Percentiles rank a stretch among this genome's conserved stretches.
These are phyloP conservation scores for Pseudoperonospora humuli DNA, from an alignment of 352 stramenopile genomes.

Conservation along the genomic window DNA sequence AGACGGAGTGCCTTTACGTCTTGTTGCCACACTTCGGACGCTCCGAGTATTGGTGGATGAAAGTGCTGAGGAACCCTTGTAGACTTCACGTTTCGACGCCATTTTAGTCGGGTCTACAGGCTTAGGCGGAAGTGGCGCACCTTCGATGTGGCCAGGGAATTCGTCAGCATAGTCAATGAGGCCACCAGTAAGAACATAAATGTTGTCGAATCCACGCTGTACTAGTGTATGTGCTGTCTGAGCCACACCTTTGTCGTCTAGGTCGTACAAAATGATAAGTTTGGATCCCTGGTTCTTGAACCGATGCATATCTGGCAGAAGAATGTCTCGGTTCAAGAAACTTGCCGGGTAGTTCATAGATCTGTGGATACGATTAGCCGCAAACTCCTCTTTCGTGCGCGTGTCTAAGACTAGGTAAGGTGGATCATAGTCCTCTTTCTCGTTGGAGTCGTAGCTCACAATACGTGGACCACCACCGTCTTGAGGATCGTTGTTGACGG, in stretches of 20 bases:
- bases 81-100: constrained; percentile 37
- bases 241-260: constrained; percentile 55
- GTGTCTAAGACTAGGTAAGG: constrained; percentile 73
- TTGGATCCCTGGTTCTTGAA: constrained; percentile 76
- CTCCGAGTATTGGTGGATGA: constrained; percentile 36
- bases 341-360: constrained; percentile 54
- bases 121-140: constrained; percentile 43
- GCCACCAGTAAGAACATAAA: constrained; percentile 69
- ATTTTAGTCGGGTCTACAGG: constrained; percentile 50
- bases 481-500: constrained; percentile 29
- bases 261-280: constrained; percentile 72
- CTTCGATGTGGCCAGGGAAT: constrained; percentile 61
- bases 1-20: constrained; percentile 38
- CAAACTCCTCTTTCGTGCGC: constrained; percentile 59
- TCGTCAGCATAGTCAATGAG: constrained; percentile 57
- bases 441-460: constrained; percentile 70
- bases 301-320: constrained; percentile 67
- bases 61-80: constrained; percentile 30
- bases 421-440: constrained; percentile 68
- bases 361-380: constrained; percentile 57
- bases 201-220: constrained; percentile 79
- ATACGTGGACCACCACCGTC: constrained; percentile 42
- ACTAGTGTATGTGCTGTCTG: constrained; percentile 63
- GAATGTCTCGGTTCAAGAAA: constrained; percentile 51
- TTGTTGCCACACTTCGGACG: constrained; percentile 42